Percentiles rank a stretch among this genome's conserved stretches.
These are phyloP conservation scores for Magnaporthiopsis rhizophila DNA, from an alignment of 2,329 filamentous ascomycete species.

Conservation along the genomic window DNA sequence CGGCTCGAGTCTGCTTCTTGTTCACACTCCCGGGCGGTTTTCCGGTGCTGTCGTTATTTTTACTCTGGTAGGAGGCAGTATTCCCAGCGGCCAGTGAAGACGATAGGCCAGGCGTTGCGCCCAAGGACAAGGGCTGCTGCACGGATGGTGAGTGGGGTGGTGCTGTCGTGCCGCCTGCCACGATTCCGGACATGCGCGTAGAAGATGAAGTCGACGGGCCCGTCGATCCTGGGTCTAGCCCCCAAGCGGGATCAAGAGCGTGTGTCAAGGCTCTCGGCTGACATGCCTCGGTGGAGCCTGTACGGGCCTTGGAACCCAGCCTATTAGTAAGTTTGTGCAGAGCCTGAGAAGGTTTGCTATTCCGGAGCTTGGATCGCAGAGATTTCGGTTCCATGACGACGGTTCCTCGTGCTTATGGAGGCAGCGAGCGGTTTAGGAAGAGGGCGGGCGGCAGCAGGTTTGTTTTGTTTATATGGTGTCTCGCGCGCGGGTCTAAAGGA, in stretches of 20 bases:
- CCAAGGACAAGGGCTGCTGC: not conserved
- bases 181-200: not conserved
- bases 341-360: not conserved
- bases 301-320: not conserved
- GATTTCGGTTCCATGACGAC: not conserved
- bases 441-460: not conserved
- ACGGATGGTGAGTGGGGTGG: not conserved
- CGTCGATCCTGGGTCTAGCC: not conserved
- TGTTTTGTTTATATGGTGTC: not conserved
- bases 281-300: not conserved
- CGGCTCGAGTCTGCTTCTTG: not conserved
- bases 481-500: not conserved
- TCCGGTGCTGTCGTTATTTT: not conserved
- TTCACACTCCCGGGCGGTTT: not conserved
- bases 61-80: not conserved
- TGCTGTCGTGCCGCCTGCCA: not conserved
- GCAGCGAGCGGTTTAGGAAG: not conserved
- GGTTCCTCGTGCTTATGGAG: not conserved
- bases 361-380: not conserved
- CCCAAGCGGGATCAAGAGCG: not conserved
- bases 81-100: not conserved
- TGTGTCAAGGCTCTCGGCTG: not conserved
- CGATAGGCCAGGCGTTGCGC: not conserved
- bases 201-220: not conserved
- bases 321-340: slow-evolving; percentile 3